Evolutionary conservation across 164 flowering plant genomes (phyloP).

Genomic region (Umbilicus rupestris): DNA sequence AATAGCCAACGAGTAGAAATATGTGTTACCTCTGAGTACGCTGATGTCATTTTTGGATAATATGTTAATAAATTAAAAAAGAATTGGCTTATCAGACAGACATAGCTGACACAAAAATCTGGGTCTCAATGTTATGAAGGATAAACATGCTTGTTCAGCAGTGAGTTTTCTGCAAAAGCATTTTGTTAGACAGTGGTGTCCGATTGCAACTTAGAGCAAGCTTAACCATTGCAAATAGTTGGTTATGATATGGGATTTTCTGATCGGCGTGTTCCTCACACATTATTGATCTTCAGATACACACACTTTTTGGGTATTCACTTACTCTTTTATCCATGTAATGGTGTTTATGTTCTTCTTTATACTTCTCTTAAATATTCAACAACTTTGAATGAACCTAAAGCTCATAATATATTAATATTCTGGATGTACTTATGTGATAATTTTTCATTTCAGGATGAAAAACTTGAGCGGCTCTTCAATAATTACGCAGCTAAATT

Average conservation of each 20-base stretch:
- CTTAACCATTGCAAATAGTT: too few relatives aligned
- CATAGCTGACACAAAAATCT: not conserved
- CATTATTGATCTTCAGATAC: not conserved
- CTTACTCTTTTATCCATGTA: not conserved
- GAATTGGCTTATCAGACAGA: not conserved
- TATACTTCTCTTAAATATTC: not conserved
- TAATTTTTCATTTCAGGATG: constrained; percentile 45
- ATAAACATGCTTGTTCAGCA: not conserved
- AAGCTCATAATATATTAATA: not conserved
- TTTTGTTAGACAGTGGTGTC: not conserved
- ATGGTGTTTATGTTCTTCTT: not conserved
- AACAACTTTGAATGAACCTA: not conserved
- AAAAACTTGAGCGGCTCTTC: constrained; percentile 73
- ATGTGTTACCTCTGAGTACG: too few relatives aligned
- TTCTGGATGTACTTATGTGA: not conserved
- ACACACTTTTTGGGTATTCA: not conserved
- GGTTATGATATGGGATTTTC: not conserved
- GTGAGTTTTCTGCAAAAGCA: not conserved
- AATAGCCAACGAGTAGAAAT: too few relatives aligned
- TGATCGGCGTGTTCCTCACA: not conserved
- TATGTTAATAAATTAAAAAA: too few relatives aligned
- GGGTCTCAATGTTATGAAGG: not conserved
- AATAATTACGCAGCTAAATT: constrained; percentile 64
- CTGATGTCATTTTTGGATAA: not conserved
- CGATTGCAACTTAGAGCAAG: too few relatives aligned